Evolutionary conservation across 306 rosid species (phyloP).

Genomic region (Begonia loranthoides): DNA sequence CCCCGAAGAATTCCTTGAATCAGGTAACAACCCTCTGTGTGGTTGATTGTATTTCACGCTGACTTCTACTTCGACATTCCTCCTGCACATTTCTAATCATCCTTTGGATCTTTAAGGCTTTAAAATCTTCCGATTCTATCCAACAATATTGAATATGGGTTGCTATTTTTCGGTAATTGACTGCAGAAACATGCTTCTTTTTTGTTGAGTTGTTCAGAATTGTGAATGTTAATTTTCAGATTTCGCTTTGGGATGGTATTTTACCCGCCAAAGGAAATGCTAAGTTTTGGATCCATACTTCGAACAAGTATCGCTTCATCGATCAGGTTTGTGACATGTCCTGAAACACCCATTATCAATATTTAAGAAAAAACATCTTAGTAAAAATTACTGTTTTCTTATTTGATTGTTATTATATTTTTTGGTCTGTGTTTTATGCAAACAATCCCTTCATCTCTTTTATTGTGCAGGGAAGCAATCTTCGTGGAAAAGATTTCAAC

Average conservation of each 20-base stretch:
- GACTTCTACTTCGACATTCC: too few species aligned
- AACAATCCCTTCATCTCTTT: neutral
- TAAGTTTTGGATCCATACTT: constrained; percentile 48
- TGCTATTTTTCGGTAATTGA: too few species aligned
- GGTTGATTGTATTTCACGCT: too few species aligned
- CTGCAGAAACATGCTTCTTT: neutral
- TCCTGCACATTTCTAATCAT: too few species aligned
- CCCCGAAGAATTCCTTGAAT: constrained; percentile 36
- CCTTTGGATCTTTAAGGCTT: too few species aligned
- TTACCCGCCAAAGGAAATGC: constrained; percentile 59
- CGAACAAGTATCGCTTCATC: constrained; percentile 52
- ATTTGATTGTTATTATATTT: too few species aligned
- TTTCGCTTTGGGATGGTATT: constrained; percentile 69
- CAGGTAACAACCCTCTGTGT: constrained; percentile 21
- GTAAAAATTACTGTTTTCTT: too few species aligned
- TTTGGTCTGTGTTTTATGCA: too few species aligned
- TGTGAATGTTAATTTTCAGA: constrained; percentile 20
- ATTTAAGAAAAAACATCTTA: too few species aligned
- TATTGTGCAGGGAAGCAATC: constrained; percentile 46
- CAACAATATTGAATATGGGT: too few species aligned
- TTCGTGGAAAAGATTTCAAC: constrained; percentile 58
- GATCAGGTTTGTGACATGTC: constrained; percentile 26
- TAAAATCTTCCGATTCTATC: too few species aligned
- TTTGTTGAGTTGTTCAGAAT: constrained; percentile 6
- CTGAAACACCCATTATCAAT: too few species aligned